Evolutionary conservation across 1,284 basidiomycete species (phyloP).

Genomic region (Ustilago sp.): DNA sequence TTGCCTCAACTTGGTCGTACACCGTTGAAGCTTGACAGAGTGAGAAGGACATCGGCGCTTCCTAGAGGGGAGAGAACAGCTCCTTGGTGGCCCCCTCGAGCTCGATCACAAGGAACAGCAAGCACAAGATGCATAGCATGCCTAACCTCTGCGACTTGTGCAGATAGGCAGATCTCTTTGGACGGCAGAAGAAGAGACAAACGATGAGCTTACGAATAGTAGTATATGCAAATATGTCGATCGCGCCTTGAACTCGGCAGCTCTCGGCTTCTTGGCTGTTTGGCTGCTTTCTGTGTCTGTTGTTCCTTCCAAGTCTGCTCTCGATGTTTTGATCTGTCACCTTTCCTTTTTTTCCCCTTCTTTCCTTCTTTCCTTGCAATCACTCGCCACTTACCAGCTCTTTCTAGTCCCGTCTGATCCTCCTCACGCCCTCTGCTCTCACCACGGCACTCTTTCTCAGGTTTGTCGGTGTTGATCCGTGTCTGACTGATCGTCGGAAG

Average conservation of each 20-base stretch:
- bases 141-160: neutral
- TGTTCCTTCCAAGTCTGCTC: slow-evolving; percentile 11
- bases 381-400: neutral
- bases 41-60: neutral
- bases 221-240: slow-evolving; percentile 31
- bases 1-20: neutral
- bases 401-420: neutral
- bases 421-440: neutral
- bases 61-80: neutral
- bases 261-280: neutral
- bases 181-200: neutral
- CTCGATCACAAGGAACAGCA: neutral
- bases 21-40: neutral
- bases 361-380: slow-evolving; percentile 5
- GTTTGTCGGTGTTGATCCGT: neutral
- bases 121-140: neutral
- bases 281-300: neutral
- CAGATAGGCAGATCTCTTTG: neutral
- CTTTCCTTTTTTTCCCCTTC: neutral
- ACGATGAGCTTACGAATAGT: slow-evolving; percentile 9
- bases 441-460: neutral
- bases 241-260: slow-evolving; percentile 33
- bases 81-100: neutral
- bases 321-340: slow-evolving; percentile 28
- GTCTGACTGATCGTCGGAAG: neutral